Evolutionary conservation across 2,329 filamentous ascomycete species (phyloP).

Genomic region (Alternaria brassicae): DNA sequence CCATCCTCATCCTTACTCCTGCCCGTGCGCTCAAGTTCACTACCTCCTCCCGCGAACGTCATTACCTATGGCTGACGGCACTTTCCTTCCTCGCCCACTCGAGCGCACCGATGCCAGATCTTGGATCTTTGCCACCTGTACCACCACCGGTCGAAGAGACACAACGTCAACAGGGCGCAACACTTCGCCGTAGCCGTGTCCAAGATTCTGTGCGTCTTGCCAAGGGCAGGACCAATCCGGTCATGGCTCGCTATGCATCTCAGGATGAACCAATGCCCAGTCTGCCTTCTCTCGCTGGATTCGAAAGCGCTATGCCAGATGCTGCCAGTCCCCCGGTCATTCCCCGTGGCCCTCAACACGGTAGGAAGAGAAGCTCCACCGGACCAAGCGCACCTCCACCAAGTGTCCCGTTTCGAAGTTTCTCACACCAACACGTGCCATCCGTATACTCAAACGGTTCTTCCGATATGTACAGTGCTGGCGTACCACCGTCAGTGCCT

Average conservation of each 20-base stretch:
- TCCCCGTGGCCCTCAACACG: conserved; percentile 73
- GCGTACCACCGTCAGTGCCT: conserved; percentile 45
- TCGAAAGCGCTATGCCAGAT: conserved; percentile 60
- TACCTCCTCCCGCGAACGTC: conserved; percentile 78
- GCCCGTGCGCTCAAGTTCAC: conserved; percentile 96
- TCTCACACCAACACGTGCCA: conserved; percentile 63
- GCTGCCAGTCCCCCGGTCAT: conserved; percentile 76
- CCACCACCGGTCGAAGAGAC: conserved; percentile 50
- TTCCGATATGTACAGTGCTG: conserved; percentile 47
- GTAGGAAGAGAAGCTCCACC: conserved; percentile 88
- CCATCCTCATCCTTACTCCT: conserved; percentile 92
- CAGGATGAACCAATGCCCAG: conserved; percentile 43
- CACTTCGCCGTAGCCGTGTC: conserved; percentile 66
- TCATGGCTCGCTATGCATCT: conserved; percentile 44
- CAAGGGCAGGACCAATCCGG: conserved; percentile 67
- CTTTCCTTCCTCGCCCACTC: conserved; percentile 95
- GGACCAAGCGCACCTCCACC: conserved; percentile 75
- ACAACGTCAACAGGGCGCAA: conserved; percentile 41
- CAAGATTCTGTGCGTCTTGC: conserved; percentile 89
- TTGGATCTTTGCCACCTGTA: conserved; percentile 57
- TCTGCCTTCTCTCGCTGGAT: conserved; percentile 35
- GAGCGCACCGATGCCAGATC: conserved; percentile 78
- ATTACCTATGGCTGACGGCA: conserved; percentile 94
- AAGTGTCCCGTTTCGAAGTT: conserved; percentile 74
- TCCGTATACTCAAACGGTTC: conserved; percentile 51